Evolutionary conservation across 1,284 basidiomycete genomes (phyloP), one percentile per base, ranked within the genome.

Genomic region (Volvariella volvacea): DNA sequence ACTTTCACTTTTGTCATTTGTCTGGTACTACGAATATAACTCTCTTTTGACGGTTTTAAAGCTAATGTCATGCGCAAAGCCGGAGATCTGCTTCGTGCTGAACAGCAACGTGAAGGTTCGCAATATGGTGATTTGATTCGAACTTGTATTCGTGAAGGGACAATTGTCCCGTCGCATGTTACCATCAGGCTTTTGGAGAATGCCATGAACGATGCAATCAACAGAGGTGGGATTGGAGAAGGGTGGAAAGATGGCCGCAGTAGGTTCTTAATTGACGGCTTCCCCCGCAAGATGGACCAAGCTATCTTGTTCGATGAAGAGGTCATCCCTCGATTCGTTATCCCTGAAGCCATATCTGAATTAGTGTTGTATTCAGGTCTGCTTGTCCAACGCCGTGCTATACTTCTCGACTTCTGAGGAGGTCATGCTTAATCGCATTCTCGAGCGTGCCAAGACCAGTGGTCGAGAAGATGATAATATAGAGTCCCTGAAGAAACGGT

Each of bases 281-380:
- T 99, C 71, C 96, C 96, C 38, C 78, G 96, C 49, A 92, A 97
- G 74, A 93, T 99, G 92, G 96, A 99, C 64, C 96, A 99, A 68
- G 95, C 95, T 0, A 54, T 86, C 59, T 85, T 85, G 65, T 99
- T 99, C 59, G 96, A 99, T 60, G 73, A 90, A 58, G 76, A 82
- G 41, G 94, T 94, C 55, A 55, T 79, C 67, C 15, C 10, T 39
- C 43, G 22, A 31, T 22, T 30, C 12, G 31, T 14, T 15, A 8
- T 40, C 16, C 4, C 20, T 28, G 22, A 3, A 43, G 42, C 22
- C 20, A 14, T 40, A 39, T 16, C 15, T 44, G 16, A 44, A 47
- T 45, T 48, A 30, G 33, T 19, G 25, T 39, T 32, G 21, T 44
- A 36, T 8, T 10, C 54, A 91, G 88, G 85, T 96, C 46, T 94